Percentiles rank a stretch among this genome's conserved stretches.
phyloP scores from a whole-genome alignment of 108 stramenopile genomes.

The Skeletonema grethae region DNA sequence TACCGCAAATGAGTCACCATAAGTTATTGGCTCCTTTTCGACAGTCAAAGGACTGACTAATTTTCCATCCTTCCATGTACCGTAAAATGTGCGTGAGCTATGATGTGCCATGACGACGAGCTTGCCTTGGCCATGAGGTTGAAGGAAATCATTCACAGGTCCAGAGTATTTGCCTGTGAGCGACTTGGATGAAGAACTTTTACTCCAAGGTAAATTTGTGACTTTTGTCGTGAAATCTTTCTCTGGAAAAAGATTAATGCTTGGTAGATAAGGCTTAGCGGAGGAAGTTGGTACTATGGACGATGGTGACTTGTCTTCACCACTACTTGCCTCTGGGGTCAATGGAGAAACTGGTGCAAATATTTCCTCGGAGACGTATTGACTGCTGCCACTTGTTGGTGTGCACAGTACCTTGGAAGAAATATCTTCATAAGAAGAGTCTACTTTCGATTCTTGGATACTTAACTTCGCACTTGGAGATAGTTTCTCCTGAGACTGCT shows the following conservation, averaged over 20 bases:
- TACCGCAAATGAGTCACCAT: neutral
- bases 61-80: slow-evolving; percentile 2
- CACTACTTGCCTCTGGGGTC: too few species aligned
- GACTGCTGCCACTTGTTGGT: neutral
- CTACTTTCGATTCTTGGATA: neutral
- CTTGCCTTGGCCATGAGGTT: slow-evolving; percentile 16
- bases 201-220: neutral
- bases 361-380: neutral
- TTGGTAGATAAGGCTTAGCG: neutral
- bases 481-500: too few species aligned
- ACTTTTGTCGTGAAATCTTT: neutral
- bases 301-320: too few species aligned
- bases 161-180: slow-evolving; percentile 11
- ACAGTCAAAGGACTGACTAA: neutral
- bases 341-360: neutral
- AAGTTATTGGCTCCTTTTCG: neutral
- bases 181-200: neutral
- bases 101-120: neutral
- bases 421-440: neutral
- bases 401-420: neutral
- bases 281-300: neutral
- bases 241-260: neutral
- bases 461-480: neutral
- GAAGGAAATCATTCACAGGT: slow-evolving; percentile 1
- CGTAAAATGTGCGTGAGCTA: neutral